Conservation (phyloP, 352 stramenopile species). For the Hyaloperonospora brassicae region DNA sequence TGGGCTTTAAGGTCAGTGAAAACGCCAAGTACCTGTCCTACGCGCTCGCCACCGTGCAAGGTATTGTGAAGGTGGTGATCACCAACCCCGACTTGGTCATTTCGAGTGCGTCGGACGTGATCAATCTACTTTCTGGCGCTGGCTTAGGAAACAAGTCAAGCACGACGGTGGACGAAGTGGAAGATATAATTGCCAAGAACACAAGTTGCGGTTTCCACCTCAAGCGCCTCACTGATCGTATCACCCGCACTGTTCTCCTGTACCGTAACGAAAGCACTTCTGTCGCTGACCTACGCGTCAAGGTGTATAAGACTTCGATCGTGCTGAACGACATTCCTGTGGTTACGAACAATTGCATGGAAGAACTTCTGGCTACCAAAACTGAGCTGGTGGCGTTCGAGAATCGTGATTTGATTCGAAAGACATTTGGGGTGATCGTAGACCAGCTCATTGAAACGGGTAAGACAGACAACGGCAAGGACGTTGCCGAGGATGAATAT, state of each 20-base stretch:
- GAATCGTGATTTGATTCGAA: constrained; percentile 21
- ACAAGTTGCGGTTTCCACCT: constrained; percentile 21
- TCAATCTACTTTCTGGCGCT: constrained; percentile 17
- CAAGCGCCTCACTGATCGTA: constrained; percentile 21
- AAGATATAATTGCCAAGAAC: constrained; percentile 17
- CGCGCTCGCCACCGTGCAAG: constrained; percentile 16
- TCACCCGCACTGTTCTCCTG: constrained; percentile 14
- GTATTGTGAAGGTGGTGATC: constrained; percentile 22
- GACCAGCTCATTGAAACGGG: constrained; percentile 24
- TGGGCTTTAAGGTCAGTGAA: constrained; percentile 4
- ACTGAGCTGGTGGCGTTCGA: constrained; percentile 12
- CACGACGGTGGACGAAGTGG: constrained; percentile 15
- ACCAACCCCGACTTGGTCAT: constrained; percentile 23
- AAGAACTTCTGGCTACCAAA: constrained; percentile 13
- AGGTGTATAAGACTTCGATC: constrained; percentile 23
- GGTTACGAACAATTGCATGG: constrained; percentile 27
- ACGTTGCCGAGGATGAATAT: constrained; percentile 27
- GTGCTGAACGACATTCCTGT: constrained; percentile 27
- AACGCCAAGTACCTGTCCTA: constrained; percentile 3
- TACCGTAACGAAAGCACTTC: constrained; percentile 8
- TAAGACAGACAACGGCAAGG: constrained; percentile 17
- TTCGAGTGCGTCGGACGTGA: constrained; percentile 16
- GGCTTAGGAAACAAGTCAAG: constrained; percentile 4
- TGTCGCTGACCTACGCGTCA: constrained; percentile 13
- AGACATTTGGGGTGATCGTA: constrained; percentile 24